Conservation (phyloP, 2,329 filamentous ascomycete genomes). For the Endothia cerciana region DNA sequence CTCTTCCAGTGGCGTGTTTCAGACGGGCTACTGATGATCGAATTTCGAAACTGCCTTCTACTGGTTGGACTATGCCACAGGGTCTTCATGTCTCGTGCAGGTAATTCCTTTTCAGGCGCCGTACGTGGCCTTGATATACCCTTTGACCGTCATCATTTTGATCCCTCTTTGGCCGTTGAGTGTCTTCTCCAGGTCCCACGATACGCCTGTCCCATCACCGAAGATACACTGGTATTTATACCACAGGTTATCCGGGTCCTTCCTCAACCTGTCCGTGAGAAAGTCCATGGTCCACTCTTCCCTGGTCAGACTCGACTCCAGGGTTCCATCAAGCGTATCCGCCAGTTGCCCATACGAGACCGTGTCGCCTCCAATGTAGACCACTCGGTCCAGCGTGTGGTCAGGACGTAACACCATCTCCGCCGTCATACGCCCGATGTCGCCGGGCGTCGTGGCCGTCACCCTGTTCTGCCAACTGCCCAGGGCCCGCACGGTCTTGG, state of each 20-base stretch:
- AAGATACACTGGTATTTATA: constrained; percentile 67
- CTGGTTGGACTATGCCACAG: not conserved
- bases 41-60: no score
- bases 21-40: no score
- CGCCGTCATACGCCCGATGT: constrained; percentile 66
- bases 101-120: not conserved
- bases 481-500: constrained; percentile 53
- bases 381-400: constrained; percentile 44
- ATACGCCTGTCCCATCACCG: constrained; percentile 59
- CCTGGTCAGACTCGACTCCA: constrained; percentile 46
- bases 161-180: constrained; percentile 57
- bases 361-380: constrained; percentile 67
- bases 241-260: constrained; percentile 52
- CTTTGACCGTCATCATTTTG: constrained; percentile 45
- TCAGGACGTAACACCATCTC: constrained; percentile 54
- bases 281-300: constrained; percentile 53
- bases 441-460: constrained; percentile 63
- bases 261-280: constrained; percentile 49
- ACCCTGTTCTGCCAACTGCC: constrained; percentile 65
- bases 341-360: constrained; percentile 60
- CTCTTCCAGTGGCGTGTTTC: no score
- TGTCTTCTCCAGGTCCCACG: constrained; percentile 59
- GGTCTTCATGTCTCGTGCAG: not conserved
- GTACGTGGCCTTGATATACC: constrained; percentile 35
- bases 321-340: constrained; percentile 52